These are phyloP conservation scores for Salix viminalis DNA, from an alignment of 345 rosid genomes.

Conservation along the genomic window DNA sequence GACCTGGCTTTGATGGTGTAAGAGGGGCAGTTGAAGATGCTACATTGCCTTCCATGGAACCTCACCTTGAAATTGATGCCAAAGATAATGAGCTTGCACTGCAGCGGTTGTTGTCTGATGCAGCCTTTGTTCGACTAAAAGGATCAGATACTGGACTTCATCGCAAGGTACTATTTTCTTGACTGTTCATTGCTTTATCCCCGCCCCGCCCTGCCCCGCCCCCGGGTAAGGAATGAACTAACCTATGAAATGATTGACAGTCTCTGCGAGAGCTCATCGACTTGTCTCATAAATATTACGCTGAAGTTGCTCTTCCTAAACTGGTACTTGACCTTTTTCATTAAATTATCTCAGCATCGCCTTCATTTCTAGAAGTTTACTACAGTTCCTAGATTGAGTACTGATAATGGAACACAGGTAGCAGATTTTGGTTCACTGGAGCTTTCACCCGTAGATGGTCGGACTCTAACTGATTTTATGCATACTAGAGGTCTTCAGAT, in stretches of 20 bases:
- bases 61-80: conserved; percentile 45
- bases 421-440: conserved; percentile 99
- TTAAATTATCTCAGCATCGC: background rate
- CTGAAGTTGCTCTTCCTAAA: conserved; percentile 90
- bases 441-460: conserved; percentile 98
- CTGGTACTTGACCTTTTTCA: conserved; percentile 43
- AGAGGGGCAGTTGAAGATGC: conserved; percentile 38
- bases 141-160: conserved; percentile 96
- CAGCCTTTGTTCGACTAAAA: conserved; percentile 70
- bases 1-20: conserved; percentile 34
- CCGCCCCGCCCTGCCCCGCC: conserved; percentile 6
- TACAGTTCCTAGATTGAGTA: conserved; percentile 10
- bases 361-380: conserved; percentile 15
- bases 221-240: conserved; percentile 23
- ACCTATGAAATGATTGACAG: conserved; percentile 41
- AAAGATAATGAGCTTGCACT: conserved; percentile 56
- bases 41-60: conserved; percentile 38
- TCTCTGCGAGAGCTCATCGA: conserved; percentile 79
- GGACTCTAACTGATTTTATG: conserved; percentile 98
- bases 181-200: conserved; percentile 7
- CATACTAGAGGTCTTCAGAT: conserved; percentile 98
- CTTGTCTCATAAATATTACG: conserved; percentile 74
- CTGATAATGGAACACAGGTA: conserved; percentile 52
- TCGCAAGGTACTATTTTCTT: conserved; percentile 50
- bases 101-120: conserved; percentile 59